Evolutionary conservation across 768 basidiomycete genomes (phyloP), one percentile per base, ranked within the genome.

Genomic region (Podaxis mareebaensis): DNA sequence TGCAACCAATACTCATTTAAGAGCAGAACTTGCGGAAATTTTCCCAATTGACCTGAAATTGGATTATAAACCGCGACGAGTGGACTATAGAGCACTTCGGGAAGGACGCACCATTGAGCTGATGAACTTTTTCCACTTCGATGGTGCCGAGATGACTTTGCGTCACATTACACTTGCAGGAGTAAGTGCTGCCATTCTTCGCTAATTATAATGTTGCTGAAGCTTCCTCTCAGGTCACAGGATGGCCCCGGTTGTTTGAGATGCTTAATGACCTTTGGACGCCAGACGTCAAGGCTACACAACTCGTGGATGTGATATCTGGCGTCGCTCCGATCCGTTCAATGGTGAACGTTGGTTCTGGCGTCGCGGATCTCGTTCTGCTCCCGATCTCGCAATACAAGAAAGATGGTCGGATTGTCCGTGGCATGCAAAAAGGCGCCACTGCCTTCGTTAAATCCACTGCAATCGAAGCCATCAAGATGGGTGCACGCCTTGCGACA

Each of bases 61-160:
- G 11, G 97, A 99, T 72, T 99, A 99, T 76, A 99, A 99, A 73
- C 97, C 97, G 58, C 92, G 98, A 53, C 87, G 96, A 5, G 96
- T 99, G 20, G 94, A 99, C 73, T 97, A 98, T 73, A 79, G 87
- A 65, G 97, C 96, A 8, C 78, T 99, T 62, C 85, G 88, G 42
- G 91, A 95, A 65, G 97, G 97, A 13, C 87, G 83, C 74, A 95
- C 95, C 0, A 96, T 96, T 64, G 97, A 99, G 72, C 76, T 99
- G 52, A 99, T 99, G 96, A 99, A 99, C 73, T 99, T 99, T 75
- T 99, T 99, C 89, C 96, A 99, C 76, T 99, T 99, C 67, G 97
- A 99, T 69, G 96, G 94, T 0, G 92, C 96, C 3, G 97, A 98
- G 75, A 99, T 99, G 95, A 97, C 95, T 0, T 75, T 99, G 58